phyloP scores from a whole-genome alignment of 2,329 filamentous ascomycete genomes.

The Calonectria pseudoreteaudii region DNA sequence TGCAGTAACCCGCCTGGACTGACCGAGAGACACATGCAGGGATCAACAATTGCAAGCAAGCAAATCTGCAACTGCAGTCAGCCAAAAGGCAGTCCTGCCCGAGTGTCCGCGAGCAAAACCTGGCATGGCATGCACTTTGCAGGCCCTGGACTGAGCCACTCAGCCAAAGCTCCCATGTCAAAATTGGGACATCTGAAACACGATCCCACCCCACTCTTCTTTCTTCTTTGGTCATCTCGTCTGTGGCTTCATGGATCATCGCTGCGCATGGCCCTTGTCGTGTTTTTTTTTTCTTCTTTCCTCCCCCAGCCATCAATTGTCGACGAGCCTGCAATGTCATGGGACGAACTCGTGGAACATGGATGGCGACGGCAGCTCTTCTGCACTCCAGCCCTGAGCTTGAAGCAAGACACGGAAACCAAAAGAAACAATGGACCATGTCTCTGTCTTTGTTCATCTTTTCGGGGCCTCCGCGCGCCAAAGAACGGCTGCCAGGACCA shows the following conservation, averaged over 20 bases:
- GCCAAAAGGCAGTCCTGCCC: neutral
- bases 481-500: conserved; percentile 9
- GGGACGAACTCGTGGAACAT: conserved; percentile 20
- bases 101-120: neutral
- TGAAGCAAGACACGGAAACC: neutral
- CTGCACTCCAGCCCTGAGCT: neutral
- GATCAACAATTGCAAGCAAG: conserved; percentile 2
- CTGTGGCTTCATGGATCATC: conserved; percentile 23
- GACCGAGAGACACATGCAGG: conserved; percentile 4
- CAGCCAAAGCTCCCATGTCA: conserved; percentile 25
- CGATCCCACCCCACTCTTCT: conserved; percentile 29
- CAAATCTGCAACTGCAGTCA: conserved; percentile 9
- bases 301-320: conserved; percentile 4
- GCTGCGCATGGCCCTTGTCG: conserved; percentile 14
- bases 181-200: conserved; percentile 38
- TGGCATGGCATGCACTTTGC: conserved; percentile 19
- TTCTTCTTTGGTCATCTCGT: conserved; percentile 26
- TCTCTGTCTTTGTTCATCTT: neutral
- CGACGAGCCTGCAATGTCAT: neutral
- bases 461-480: neutral
- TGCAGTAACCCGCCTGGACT: neutral
- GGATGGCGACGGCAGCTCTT: conserved; percentile 1
- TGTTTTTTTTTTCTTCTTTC: conserved; percentile 7
- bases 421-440: conserved; percentile 2
- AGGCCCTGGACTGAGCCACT: conserved; percentile 14